Percentiles rank a stretch among this genome's conserved stretches.
These are phyloP conservation scores for Daphne laureola DNA, from an alignment of 441 rosid genomes.

Conservation along the genomic window DNA sequence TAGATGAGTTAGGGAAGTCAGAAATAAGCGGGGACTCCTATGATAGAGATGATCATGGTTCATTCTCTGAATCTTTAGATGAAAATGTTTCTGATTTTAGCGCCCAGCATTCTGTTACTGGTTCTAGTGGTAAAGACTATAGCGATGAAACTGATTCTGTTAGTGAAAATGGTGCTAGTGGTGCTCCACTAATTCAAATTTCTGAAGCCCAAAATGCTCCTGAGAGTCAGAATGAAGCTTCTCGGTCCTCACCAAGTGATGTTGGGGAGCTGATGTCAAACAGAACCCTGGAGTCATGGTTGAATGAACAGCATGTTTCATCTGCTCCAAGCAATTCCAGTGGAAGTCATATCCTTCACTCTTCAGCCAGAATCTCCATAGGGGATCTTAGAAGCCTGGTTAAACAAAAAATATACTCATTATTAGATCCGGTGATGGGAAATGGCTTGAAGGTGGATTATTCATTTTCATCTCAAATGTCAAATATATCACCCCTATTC, in stretches of 20 bases:
- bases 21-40: slow-evolving; percentile 16
- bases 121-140: slow-evolving; percentile 33
- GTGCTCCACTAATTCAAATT: slow-evolving; percentile 71
- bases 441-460: slow-evolving; percentile 85
- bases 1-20: slow-evolving; percentile 26
- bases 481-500: slow-evolving; percentile 54
- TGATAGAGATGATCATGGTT: slow-evolving; percentile 33
- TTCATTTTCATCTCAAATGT: slow-evolving; percentile 65
- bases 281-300: slow-evolving; percentile 75
- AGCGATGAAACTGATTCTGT: slow-evolving; percentile 37
- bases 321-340: slow-evolving; percentile 36
- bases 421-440: slow-evolving; percentile 73
- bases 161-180: slow-evolving; percentile 31
- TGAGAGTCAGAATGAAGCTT: slow-evolving; percentile 27
- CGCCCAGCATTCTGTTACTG: slow-evolving; percentile 43
- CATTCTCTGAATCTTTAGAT: slow-evolving; percentile 50
- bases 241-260: slow-evolving; percentile 30
- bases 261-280: slow-evolving; percentile 61
- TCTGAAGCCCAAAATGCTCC: slow-evolving; percentile 41
- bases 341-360: slow-evolving; percentile 30
- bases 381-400: slow-evolving; percentile 62
- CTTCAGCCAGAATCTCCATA: slow-evolving; percentile 73
- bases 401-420: slow-evolving; percentile 59
- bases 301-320: slow-evolving; percentile 69
- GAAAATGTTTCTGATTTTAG: slow-evolving; percentile 66